These are phyloP conservation scores for Colletotrichum musae DNA, from an alignment of 2,329 filamentous ascomycete genomes.

Conservation along the genomic window DNA sequence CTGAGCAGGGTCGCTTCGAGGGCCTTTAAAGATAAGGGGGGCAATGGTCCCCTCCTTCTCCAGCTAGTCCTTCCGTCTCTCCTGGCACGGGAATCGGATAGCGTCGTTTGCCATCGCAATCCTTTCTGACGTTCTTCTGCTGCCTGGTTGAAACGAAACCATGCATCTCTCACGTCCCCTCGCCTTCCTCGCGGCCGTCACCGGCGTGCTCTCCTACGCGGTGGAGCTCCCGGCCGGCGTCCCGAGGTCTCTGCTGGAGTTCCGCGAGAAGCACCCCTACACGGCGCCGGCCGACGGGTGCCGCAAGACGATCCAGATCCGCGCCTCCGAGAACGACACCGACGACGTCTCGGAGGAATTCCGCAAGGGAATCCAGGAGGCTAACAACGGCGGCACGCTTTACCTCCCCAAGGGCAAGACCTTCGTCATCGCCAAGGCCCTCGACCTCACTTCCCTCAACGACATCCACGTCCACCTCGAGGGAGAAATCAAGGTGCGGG, in stretches of 20 bases:
- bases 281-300: constrained; percentile 25
- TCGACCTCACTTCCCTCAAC: constrained; percentile 71
- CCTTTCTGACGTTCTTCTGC: not conserved
- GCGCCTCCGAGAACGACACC: constrained; percentile 62
- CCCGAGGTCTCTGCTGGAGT: constrained; percentile 37
- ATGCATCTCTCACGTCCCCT: constrained; percentile 28
- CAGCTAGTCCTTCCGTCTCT: not conserved
- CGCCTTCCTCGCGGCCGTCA: constrained; percentile 18
- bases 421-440: constrained; percentile 71
- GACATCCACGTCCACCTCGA: constrained; percentile 72
- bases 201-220: constrained; percentile 29
- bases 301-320: constrained; percentile 37
- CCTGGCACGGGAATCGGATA: not conserved
- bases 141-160: not conserved
- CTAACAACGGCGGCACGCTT: constrained; percentile 72
- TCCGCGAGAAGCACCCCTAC: constrained; percentile 41
- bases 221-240: constrained; percentile 39
- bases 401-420: constrained; percentile 67
- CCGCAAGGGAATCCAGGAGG: constrained; percentile 66
- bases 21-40: constrained; percentile 26
- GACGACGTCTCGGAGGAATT: constrained; percentile 73
- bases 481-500: constrained; percentile 61
- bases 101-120: constrained; percentile 32
- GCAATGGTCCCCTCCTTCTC: not conserved
- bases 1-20: not conserved